These are phyloP conservation scores for Nakataea oryzae DNA, from an alignment of 2,329 filamentous ascomycete species.

Conservation along the genomic window DNA sequence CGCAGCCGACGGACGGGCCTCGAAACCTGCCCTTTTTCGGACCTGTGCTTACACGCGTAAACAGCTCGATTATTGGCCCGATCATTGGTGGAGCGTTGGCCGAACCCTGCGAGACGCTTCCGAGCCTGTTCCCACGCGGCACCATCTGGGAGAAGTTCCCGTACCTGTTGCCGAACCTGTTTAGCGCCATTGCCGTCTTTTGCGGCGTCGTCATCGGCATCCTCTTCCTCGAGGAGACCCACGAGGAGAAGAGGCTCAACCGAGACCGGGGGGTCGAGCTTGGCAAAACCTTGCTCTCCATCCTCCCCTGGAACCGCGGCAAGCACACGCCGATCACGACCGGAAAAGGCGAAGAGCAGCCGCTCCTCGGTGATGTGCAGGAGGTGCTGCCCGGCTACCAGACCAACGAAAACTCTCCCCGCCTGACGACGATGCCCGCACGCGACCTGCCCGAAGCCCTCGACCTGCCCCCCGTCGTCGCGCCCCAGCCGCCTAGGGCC, in stretches of 20 bases:
- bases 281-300: conserved; percentile 57
- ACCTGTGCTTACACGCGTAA: neutral
- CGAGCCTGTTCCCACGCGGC: conserved; percentile 57
- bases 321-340: conserved; percentile 22
- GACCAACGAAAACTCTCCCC: conserved; percentile 45
- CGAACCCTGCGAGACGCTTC: conserved; percentile 75
- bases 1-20: neutral
- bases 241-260: conserved; percentile 66
- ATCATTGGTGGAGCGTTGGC: conserved; percentile 85
- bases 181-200: conserved; percentile 70
- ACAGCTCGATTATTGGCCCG: conserved; percentile 80
- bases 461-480: conserved; percentile 18
- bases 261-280: conserved; percentile 68
- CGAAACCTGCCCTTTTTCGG: conserved; percentile 12
- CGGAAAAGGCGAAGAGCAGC: conserved; percentile 41
- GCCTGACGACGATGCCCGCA: conserved; percentile 25
- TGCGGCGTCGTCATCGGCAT: conserved; percentile 69
- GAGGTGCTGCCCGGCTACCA: conserved; percentile 60
- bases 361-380: conserved; percentile 46
- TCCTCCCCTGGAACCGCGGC: conserved; percentile 22
- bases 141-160: conserved; percentile 80
- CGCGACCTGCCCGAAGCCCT: conserved; percentile 20
- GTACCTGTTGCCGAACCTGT: conserved; percentile 85
- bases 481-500: conserved; percentile 5
- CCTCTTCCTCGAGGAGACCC: conserved; percentile 89